Evolutionary conservation across 2,329 filamentous ascomycete genomes (phyloP), one percentile per base, ranked within the genome.

Genomic region (Akanthomyces muscarius): DNA sequence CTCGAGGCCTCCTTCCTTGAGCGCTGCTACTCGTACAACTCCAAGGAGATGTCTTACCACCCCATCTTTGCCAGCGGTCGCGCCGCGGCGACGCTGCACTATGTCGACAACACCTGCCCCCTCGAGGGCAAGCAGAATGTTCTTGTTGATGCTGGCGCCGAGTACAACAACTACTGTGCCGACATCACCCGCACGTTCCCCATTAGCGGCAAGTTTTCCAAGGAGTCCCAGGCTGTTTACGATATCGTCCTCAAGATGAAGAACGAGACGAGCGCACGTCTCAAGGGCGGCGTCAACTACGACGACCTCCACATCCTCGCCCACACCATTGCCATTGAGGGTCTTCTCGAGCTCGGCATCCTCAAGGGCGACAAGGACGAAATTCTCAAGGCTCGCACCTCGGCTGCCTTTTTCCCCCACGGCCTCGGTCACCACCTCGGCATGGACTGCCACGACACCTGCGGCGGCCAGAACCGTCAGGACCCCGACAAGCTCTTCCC

Each of bases 401-500:
- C 90, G 70, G 87, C 89, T 28, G 93, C 92, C 1, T 97, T 97
- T 79, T 91, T 97, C 71, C 93, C 93, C 1, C 93, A 97, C 73
- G 93, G 93, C 0, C 79, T 97, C 1, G 93, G 93, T 0, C 93
- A 97, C 75, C 94, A 96, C 73, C 80, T 97, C 11, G 93, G 93
- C 66, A 89, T 97, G 83, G 93, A 97, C 73, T 96, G 92, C 2
- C 93, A 97, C 74, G 93, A 97, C 71, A 90, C 87, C 0, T 90
- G 89, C 65, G 91, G 90, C 25, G 87, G 92, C 73, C 81, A 90
- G 42, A 89, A 93, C 75, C 91, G 90, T 69, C 80, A 81, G 10
- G 95, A 99, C 72, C 79, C 83, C 64, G 93, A 99, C 73, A 80
- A 85, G 42, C 86, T 97, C 83, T 98, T 97, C 77, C 83, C 86